Evolutionary conservation across 2,329 filamentous ascomycete species (phyloP).

Genomic region (Phaeophleospora eucalypticola): DNA sequence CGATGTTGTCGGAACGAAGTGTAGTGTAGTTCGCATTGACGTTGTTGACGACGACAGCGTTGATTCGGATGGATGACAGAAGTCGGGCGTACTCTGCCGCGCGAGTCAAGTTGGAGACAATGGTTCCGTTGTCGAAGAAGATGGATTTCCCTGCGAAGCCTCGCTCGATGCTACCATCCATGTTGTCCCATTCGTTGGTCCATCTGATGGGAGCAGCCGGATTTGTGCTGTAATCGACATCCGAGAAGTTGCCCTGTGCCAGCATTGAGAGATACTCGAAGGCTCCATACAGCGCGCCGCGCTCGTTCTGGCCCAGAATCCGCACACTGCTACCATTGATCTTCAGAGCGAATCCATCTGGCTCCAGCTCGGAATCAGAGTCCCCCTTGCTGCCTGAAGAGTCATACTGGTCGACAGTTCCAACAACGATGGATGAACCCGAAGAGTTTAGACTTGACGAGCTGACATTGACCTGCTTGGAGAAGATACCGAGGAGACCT

Average conservation of each 20-base stretch:
- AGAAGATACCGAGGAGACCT: slow-evolving; percentile 56
- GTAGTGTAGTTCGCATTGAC: slow-evolving; percentile 64
- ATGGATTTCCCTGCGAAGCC: slow-evolving; percentile 66
- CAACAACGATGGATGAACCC: slow-evolving; percentile 44
- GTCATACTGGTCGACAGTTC: slow-evolving; percentile 45
- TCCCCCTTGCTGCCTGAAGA: slow-evolving; percentile 26
- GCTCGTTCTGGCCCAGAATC: slow-evolving; percentile 63
- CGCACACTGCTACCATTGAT: slow-evolving; percentile 46
- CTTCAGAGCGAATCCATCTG: slow-evolving; percentile 61
- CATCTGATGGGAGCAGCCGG: slow-evolving; percentile 61
- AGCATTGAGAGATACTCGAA: slow-evolving; percentile 65
- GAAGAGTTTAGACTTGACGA: slow-evolving; percentile 25
- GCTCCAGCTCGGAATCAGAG: slow-evolving; percentile 37
- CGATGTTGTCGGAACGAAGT: slow-evolving; percentile 54
- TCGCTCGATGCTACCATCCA: slow-evolving; percentile 63
- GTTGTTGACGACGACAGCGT: slow-evolving; percentile 66
- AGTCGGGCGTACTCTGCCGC: slow-evolving; percentile 61
- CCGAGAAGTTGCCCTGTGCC: slow-evolving; percentile 54
- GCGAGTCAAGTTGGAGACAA: slow-evolving; percentile 58
- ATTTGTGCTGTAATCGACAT: slow-evolving; percentile 49
- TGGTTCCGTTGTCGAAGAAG: slow-evolving; percentile 58
- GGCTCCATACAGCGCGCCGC: slow-evolving; percentile 64
- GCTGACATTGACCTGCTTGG: slow-evolving; percentile 36
- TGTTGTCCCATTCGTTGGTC: slow-evolving; percentile 71
- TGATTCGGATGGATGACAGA: slow-evolving; percentile 62